Base-by-base conservation (phyloP, 345 rosid genomes). In the Pistacia atlantica region DNA sequence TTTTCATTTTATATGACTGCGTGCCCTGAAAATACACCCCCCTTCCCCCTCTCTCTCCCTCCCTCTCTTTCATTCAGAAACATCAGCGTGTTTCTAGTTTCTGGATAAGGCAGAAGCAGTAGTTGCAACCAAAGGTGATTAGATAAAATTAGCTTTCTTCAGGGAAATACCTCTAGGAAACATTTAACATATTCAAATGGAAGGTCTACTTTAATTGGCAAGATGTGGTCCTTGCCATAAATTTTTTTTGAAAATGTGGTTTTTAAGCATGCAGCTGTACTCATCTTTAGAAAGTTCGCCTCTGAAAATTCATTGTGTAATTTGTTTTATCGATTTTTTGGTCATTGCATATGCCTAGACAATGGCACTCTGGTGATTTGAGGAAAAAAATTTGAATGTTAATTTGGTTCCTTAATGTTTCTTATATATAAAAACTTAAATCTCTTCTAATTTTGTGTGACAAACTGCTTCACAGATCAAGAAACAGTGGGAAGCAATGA, bases 401-500 rank as follows among this genome's bases (percentile, higher is more conserved):
- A 18, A 46, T 60, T 75, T 71, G 69, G 46, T 63, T 75, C 8
- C 18, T 7, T 31, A 22, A 22, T 37, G 35, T 65, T 56, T 4
- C 12, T 11, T 31, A 46, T 71, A 58, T 54, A 31, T 31, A 31
- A 55, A 69, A 18, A 5, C 20, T 42, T 16, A 28, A 11, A 64
- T 28, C 28, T 10, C 14, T 35, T 51, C 8, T n/a, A 16, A 2
- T 25, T 66, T 12, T 67, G 28, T 59, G 12, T 62, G 45, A 64
- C 37, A 35, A 37, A 3, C 42, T 56, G 76, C 65, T 79, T 69
- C 68, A 64, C 87, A 94, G 99, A 87, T 84, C 90, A 87, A 84
- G 97, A 93, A 78, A 82, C 87, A 75, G 81, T 73, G 59, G 94
- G 80, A 66, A 86, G 77, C 79, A 80, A 65, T 71, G 98, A 89